Evolutionary conservation across 2,329 filamentous ascomycete genomes (phyloP), one percentile per base, ranked within the genome.

Genomic region (Botrytis paeoniae): DNA sequence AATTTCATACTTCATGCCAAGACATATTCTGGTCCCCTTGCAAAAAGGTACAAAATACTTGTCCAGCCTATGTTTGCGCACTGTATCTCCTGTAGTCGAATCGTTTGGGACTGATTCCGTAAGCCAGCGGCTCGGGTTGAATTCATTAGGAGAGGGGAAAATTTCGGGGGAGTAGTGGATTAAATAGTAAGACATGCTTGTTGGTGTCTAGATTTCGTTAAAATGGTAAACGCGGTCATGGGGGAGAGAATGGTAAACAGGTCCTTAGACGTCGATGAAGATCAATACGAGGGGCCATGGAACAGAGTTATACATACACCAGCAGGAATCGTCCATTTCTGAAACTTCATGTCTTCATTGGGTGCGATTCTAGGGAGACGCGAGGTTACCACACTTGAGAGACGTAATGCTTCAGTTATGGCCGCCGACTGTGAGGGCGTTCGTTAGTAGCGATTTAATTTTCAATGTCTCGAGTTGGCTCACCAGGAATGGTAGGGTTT

Each of bases 321-420:
- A 2, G 71, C 72, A 35, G 77, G 78, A 66, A 78, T 77, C 4
- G 54, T 60, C 76, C 75, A 76, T 25, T 77, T 63, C 20, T 75
- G 37, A 39, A 77, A 74, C 73, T 73, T 69, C 57, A 76, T 69
- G 74, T 41, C 75, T 71, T 74, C 75, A 41, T 76, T 76, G 1
- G 76, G 79, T n/a, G 76, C 72, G 35, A 81, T 75, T 25, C 80
- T 76, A 51, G 77, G 75, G 12, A 80, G 75, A 25, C 81, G 79
- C 41, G 76, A 76, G 9, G 76, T 78, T 22, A 79, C 76, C 4
- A 72, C 51, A 14, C 62, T 60, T 22, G 62, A n/a, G 2, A 72
- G 29, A 7, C 70, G 62, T 12, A 72, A 60, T 48, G 51, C 62
- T 48, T 72, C 70, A 32, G 51, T 68, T n/a, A 72, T 37, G 4